phyloP scores from a whole-genome alignment of 163 green algal genomes.

The Chlamydomonas reinhardtii region DNA sequence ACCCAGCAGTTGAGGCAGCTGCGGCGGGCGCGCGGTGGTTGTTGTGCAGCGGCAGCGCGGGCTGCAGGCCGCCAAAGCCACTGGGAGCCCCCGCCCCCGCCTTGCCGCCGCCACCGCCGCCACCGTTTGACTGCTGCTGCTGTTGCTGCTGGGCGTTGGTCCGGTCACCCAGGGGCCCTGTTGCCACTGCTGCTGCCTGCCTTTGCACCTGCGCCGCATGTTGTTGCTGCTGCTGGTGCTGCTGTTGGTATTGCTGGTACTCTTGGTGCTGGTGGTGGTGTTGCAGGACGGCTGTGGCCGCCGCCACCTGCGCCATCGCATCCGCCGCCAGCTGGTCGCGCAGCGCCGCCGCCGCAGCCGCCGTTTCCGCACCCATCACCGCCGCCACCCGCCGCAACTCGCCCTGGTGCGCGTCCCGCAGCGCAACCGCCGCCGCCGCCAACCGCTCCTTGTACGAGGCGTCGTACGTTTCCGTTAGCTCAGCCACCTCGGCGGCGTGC shows the following conservation, averaged over 20 bases:
- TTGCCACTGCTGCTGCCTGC: background rate
- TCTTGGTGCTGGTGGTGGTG: background rate
- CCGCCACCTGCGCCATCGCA: conserved; percentile 18
- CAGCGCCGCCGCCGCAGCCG: conserved; percentile 15
- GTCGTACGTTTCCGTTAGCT: background rate
- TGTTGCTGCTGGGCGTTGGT: background rate
- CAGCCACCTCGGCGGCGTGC: background rate
- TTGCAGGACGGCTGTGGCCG: background rate
- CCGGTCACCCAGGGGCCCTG: conserved; percentile 3
- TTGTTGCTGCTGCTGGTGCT: conserved; percentile 7
- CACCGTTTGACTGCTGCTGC: background rate
- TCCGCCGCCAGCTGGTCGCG: conserved; percentile 1
- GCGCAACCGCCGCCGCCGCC: conserved; percentile 6
- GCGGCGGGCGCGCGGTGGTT: background rate
- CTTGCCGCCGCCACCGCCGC: background rate
- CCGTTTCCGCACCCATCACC: conserved; percentile 21
- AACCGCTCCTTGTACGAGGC: conserved; percentile 21
- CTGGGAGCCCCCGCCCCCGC: too few species aligned
- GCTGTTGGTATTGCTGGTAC: background rate
- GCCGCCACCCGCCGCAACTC: conserved; percentile 33
- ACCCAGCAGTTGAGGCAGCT: background rate
- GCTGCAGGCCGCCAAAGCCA: too few species aligned
- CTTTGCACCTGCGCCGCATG: background rate
- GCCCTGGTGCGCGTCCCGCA: conserved; percentile 22
- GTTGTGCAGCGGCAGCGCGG: background rate